These are phyloP conservation scores for Ogataea salicorniae DNA, from an alignment of 805 yeast genomes.

Conservation along the genomic window DNA sequence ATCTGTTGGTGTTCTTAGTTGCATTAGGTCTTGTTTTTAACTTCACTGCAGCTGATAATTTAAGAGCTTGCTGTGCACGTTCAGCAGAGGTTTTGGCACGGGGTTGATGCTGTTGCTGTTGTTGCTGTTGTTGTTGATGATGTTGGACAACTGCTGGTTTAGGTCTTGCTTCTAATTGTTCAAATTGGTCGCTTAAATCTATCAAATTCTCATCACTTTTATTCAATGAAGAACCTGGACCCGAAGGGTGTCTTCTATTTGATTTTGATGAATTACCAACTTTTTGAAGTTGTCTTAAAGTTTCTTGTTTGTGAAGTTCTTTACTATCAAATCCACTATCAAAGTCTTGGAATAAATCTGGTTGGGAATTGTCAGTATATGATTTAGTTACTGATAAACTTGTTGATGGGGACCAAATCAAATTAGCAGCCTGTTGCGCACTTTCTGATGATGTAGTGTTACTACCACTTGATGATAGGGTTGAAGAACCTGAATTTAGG, in stretches of 20 bases:
- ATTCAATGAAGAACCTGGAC: neutral
- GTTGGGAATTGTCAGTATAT: constrained; percentile 16
- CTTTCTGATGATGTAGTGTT: constrained; percentile 8
- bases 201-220: constrained; percentile 13
- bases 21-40: constrained; percentile 12
- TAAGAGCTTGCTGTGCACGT: constrained; percentile 28
- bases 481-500: neutral
- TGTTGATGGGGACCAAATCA: constrained; percentile 34
- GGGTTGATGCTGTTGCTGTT: constrained; percentile 1
- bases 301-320: constrained; percentile 22
- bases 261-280: constrained; percentile 19
- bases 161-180: constrained; percentile 11
- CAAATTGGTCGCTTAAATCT: constrained; percentile 10
- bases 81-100: constrained; percentile 23
- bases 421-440: constrained; percentile 33
- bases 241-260: constrained; percentile 6
- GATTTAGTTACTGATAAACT: constrained; percentile 24
- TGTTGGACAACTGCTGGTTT: constrained; percentile 1
- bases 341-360: constrained; percentile 24
- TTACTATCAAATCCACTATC: constrained; percentile 20
- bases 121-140: constrained; percentile 2
- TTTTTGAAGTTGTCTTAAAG: constrained; percentile 24
- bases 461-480: neutral
- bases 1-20: constrained; percentile 5
- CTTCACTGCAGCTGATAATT: constrained; percentile 31